Conservation (phyloP, 441 rosid species). For the Monsonia emarginata region DNA sequence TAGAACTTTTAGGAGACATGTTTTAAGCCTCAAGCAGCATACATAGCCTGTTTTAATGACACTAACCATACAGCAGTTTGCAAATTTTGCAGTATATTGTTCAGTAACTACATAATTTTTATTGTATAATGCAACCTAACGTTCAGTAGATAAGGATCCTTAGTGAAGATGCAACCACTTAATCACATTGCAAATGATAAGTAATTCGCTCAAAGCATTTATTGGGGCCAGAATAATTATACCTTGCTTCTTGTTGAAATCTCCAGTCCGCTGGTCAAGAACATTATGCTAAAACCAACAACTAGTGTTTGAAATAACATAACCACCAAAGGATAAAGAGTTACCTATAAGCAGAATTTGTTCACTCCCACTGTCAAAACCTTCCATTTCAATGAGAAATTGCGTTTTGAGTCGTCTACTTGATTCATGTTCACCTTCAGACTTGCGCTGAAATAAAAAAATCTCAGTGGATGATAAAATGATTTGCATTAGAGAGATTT, state of each 20-base stretch:
- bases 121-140: not conserved
- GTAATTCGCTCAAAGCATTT: not conserved
- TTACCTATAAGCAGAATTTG: constrained; percentile 88
- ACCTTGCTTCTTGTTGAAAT: not conserved
- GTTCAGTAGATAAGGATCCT: not conserved
- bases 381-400: constrained; percentile 96
- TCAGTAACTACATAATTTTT: not conserved
- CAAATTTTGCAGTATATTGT: not conserved
- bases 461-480: constrained; percentile 10
- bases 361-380: constrained; percentile 74
- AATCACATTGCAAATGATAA: not conserved
- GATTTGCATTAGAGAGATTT: not conserved
- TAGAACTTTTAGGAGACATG: not conserved
- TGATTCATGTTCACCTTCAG: constrained; percentile 94
- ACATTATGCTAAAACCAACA: not conserved
- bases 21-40: not conserved
- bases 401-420: constrained; percentile 92
- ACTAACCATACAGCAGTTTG: not conserved
- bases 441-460: constrained; percentile 59
- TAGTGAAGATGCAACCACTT: not conserved
- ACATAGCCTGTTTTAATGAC: not conserved
- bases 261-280: not conserved
- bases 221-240: not conserved
- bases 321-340: not conserved
- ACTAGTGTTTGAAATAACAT: not conserved